Evolutionary conservation across 1,139 yeast species (phyloP).

Genomic region (Barnettozyma hawaiiensis): DNA sequence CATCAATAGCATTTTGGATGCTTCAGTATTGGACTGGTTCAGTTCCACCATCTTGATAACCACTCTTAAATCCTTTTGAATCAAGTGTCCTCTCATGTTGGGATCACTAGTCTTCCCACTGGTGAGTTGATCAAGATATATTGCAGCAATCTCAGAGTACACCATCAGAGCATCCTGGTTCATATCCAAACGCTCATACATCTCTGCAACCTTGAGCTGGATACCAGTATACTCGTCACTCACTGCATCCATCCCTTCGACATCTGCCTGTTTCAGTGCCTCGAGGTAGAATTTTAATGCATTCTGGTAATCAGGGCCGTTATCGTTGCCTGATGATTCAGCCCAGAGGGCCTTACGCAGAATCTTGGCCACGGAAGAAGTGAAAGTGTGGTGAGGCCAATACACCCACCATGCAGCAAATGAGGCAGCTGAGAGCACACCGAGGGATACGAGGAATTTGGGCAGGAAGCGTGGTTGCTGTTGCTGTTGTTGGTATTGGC

Average conservation of each 20-base stretch:
- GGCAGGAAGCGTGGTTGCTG: constrained; percentile 4
- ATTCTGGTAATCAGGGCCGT: constrained; percentile 52
- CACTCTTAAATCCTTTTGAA: constrained; percentile 67
- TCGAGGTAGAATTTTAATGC: constrained; percentile 68
- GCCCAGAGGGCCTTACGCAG: constrained; percentile 79
- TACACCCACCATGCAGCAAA: constrained; percentile 44
- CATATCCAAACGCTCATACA: constrained; percentile 66
- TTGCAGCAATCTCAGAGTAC: constrained; percentile 61
- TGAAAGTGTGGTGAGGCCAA: constrained; percentile 57
- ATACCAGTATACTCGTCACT: constrained; percentile 79
- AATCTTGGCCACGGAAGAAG: constrained; percentile 57
- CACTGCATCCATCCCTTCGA: constrained; percentile 45
- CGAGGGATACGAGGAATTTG: constrained; percentile 14
- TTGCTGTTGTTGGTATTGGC: neutral
- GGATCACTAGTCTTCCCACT: constrained; percentile 31
- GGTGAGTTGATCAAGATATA: constrained; percentile 54
- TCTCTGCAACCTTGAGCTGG: constrained; percentile 79
- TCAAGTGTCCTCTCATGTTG: constrained; percentile 45
- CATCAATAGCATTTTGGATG: constrained; percentile 53
- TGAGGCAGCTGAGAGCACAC: constrained; percentile 32
- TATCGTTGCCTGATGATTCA: constrained; percentile 67
- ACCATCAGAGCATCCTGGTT: constrained; percentile 56
- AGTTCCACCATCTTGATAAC: constrained; percentile 62
- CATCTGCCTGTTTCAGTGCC: constrained; percentile 41
- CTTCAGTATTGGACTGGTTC: constrained; percentile 43